Evolutionary conservation across 2,329 filamentous ascomycete species (phyloP), one percentile per base, ranked within the genome.

Genomic region (Aspergillus fumigatus): DNA sequence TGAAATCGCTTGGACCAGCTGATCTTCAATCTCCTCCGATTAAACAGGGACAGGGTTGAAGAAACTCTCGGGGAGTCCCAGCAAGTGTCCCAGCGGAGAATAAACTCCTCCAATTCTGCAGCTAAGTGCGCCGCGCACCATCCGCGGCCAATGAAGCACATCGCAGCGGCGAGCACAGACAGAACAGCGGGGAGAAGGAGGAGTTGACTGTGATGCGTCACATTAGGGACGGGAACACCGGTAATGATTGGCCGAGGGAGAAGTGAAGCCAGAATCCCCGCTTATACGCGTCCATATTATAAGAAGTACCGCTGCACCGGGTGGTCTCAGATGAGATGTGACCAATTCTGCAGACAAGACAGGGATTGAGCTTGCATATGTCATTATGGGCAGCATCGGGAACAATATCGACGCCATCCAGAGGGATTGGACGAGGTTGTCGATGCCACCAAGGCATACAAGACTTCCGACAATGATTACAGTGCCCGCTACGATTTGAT

Each of bases 381-480:
- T 26, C 25, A 26, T 26, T 7, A 26, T 54, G 52, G 52, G 52
- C n/a, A 54, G 47, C 26, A 54, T 50, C 23, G 45, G 7, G 29
- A 50, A 27, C 14, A 54, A 38, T 2, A 25, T 29, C 6, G 55
- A 57, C 17, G 23, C 43, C 2, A 55, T 59, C 26, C 47, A 59
- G 26, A 45, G 53, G 10, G 23, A 48, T 19, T 60, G 23, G 56
- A 58, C 14, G 49, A 58, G 23, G 52, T 60, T 10, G 43, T 51
- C 17, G 21, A 32, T n/a, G 50, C 58, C 4, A 48, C 26, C 45
- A 40, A 45, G 1, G 17, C 29, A n/a, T 55, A 58, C 25, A 32
- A 40, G 14, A 29, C 27, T 4, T 27, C 48, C 7, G 29, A 38
- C 1, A 27, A 48, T 32, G 45, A 35, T 17, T 29, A 51, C 38